A percentile compares a stretch with the other conserved stretches of the same genome.
phyloP scores from a whole-genome alignment of 306 rosid species.

The Cucurbita moschata region DNA sequence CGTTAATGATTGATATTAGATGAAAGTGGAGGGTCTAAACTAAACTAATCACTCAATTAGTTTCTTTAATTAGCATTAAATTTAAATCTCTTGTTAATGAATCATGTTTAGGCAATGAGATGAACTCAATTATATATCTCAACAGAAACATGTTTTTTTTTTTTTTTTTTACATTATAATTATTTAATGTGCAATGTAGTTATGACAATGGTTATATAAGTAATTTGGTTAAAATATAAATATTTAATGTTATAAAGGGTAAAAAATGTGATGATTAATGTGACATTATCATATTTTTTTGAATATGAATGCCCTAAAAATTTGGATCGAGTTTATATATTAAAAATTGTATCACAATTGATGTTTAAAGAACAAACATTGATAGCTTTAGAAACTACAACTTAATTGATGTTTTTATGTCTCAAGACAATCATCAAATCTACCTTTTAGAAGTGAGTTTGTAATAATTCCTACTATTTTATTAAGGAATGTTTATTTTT shows the following conservation, averaged over 20 bases:
- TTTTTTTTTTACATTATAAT: neutral
- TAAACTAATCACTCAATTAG: slow-evolving; percentile 2
- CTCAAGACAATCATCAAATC: neutral
- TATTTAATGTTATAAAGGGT: neutral
- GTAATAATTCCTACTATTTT: neutral
- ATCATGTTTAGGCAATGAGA: neutral
- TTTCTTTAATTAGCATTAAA: neutral
- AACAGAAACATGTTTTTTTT: neutral
- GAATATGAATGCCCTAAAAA: neutral
- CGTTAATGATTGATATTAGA: neutral
- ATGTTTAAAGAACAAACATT: neutral
- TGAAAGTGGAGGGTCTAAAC: neutral
- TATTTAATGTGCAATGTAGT: neutral
- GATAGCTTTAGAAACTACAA: neutral
- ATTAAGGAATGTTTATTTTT: too few species aligned
- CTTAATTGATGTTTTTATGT: neutral
- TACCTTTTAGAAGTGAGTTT: slow-evolving; percentile 2
- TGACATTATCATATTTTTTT: neutral
- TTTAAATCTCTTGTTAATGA: neutral
- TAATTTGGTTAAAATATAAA: neutral
- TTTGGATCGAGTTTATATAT: neutral
- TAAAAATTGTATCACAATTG: neutral
- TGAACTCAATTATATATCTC: neutral
- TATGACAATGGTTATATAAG: neutral
- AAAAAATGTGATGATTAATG: neutral